Evolutionary conservation across 805 yeast genomes (phyloP), one percentile per base, ranked within the genome.

Genomic region (Kuraishia capsulata): DNA sequence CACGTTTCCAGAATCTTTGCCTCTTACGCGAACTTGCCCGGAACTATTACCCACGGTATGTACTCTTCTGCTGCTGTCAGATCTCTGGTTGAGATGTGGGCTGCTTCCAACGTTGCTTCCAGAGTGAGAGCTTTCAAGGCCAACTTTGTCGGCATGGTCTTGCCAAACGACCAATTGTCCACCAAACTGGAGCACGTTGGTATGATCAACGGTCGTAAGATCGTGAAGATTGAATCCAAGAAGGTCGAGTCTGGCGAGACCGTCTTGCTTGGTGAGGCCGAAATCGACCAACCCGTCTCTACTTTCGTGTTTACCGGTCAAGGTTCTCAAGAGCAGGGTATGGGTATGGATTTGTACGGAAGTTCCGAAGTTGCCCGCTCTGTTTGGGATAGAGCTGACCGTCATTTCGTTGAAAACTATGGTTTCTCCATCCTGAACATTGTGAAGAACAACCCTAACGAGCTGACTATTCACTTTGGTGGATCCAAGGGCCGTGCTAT

Each of bases 241-340:
- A 88, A 88, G 64, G 76, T 76, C 49, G 87, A 81, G 53, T 81
- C 90, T 42, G 89, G 77, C 42, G 75, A 73, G 43, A 64, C 72
- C 30, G 98, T 92, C 17, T 71, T 92, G 52, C 61, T 73, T 39
- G 99, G 97, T 67, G 95, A 87, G 69, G 99, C 99, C 40, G 98
- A 92, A 69, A 89, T 94, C 54, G 97, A 92, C 53, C 99, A 92
- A 69, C 98, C 99, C 25, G 83, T 81, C 39, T 85, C 97, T 33
- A 83, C 98, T 17, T 92, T 85, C 61, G 95, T 92, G 42, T 92
- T 94, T 69, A 92, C 99, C 48, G 99, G 98, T 59, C 99, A 92
- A 73, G 99, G 99, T 63, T 90, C 98, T 44, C 99, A 92, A 67
- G 98, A 94, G 65, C 98, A 94, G 71, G 97, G 97, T 61, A 92